These are phyloP conservation scores for Trichosporon sp. DNA, from an alignment of 1,284 basidiomycete species.

Conservation along the genomic window DNA sequence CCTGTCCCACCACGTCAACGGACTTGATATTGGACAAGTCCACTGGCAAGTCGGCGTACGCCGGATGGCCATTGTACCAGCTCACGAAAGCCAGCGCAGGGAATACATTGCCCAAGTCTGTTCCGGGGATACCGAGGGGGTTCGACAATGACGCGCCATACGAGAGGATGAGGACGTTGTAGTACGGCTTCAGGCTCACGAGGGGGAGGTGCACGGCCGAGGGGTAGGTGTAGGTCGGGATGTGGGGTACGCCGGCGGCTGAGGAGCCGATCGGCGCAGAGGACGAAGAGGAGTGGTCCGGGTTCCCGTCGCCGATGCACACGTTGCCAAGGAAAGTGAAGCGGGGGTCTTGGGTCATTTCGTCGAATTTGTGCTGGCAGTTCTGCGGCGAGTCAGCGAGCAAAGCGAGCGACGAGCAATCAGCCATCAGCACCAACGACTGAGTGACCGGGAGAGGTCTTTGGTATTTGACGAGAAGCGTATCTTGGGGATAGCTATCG, in stretches of 20 bases:
- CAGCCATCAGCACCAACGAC: too few relatives aligned
- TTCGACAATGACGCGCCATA: conserved; percentile 58
- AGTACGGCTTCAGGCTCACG: conserved; percentile 54
- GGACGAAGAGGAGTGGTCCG: conserved; percentile 25
- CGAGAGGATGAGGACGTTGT: conserved; percentile 59
- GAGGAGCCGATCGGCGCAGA: not conserved
- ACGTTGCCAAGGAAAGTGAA: conserved; percentile 93
- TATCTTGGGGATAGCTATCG: too few relatives aligned
- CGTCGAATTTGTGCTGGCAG: conserved; percentile 93
- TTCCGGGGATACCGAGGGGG: conserved; percentile 58
- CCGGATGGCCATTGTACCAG: conserved; percentile 96
- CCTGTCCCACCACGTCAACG: conserved; percentile 87
- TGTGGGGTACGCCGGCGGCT: conserved; percentile 32
- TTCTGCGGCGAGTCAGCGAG: conserved; percentile 65
- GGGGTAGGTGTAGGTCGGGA: conserved; percentile 55
- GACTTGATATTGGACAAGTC: conserved; percentile 66
- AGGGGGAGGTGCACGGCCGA: conserved; percentile 57
- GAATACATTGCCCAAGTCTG: conserved; percentile 62
- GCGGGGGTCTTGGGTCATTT: conserved; percentile 68
- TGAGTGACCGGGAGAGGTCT: too few relatives aligned
- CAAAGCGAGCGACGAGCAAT: too few relatives aligned
- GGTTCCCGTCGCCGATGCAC: conserved; percentile 62
- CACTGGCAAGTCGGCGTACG: conserved; percentile 57
- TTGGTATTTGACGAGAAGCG: too few relatives aligned
- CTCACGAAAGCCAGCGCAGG: conserved; percentile 87